Evolutionary conservation across 164 flowering plant genomes (phyloP), one percentile per base, ranked within the genome.

Genomic region (Sextonia rubra): DNA sequence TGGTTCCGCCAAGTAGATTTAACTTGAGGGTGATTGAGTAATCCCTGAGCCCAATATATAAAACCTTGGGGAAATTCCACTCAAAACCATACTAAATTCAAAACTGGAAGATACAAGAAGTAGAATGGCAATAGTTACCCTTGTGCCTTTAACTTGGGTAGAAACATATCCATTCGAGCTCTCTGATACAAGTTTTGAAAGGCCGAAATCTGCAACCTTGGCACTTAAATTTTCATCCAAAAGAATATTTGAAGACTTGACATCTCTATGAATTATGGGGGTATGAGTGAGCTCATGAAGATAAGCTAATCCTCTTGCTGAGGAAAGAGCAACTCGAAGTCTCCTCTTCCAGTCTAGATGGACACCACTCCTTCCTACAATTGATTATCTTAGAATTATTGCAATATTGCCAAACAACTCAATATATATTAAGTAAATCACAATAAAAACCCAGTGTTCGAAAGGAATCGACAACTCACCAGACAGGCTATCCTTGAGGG

Each of bases 401-500:
- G 67, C 12, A 15, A 20, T 25, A 27, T 29, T 15, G 23, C 49
- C 8, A 12, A 52, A 52, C n/a, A 1, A 52, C 58, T 3, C 58
- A 3, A 52, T 18, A 52, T 0, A 52, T 15, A 14, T 20, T 3
- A 61, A 24, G 11, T 22, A 26, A 27, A 3, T 30, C 25, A 2
- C 17, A 9, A 70, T 7, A 44, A 17, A 27, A 12, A 47, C 5
- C 4, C n/a, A 12, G n/a, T 49, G 49, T 23, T 65, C 22, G 1
- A 24, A 72, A 5, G n/a, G 5, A 1, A 22, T 52, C 23, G n/a
- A 29, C 44, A 9, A 74, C 81, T 29, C 77, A 89, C 93, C 93
- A 24, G 91, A 76, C 73, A 89, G 77, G 69, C 86, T 77, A 24
- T 86, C 90, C 64, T 86, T 74, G 2, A 89, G 81, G 58, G 90